Evolutionary conservation across 768 basidiomycete genomes (phyloP), one percentile per base, ranked within the genome.

Genomic region (Multifurca ochricompacta): DNA sequence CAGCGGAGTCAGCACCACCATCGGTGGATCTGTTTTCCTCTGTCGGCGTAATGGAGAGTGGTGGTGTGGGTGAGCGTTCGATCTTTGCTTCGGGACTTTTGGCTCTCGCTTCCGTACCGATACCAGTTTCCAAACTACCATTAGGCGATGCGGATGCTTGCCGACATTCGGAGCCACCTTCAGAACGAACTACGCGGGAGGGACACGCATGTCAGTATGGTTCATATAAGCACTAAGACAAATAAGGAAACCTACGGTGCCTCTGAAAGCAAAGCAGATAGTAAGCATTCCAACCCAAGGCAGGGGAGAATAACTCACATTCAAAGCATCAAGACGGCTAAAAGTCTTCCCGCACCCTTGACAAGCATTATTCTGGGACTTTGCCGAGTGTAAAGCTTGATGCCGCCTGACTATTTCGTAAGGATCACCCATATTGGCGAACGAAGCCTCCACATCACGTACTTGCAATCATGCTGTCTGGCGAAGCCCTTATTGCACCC

Each of bases 381-480:
- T 87, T 42, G 85, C 81, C 13, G 83, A 81, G 62, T 97, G 93
- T 6, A 97, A 74, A 2, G 90, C 87, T 71, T 92, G 90, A 66
- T 95, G 93, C 31, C 93, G 86, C 68, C 87, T 88, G 66, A 27
- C 43, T 44, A 42, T 16, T 48, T 36, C 51, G 39, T 50, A 49
- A 50, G 53, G n/a, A 48, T 56, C 45, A 37, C 47, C 43, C 19
- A 32, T 23, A 23, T 44, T 14, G 27, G 43, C 13, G n/a, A 11
- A 48, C 25, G 23, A 34, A 14, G n/a, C 18, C 8, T 6, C 34
- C 5, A n/a, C 27, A 32, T 54, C 16, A 82, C 87, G 66, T 65
- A 88, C 85, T 96, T 96, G 87, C 92, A 95, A 67, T 97, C 93
- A 68, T 97, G 93, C 68, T 94, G 91, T 41, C 93, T 79, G 47